Conservation (phyloP, 441 rosid genomes). For the Pelargonium australe region DNA sequence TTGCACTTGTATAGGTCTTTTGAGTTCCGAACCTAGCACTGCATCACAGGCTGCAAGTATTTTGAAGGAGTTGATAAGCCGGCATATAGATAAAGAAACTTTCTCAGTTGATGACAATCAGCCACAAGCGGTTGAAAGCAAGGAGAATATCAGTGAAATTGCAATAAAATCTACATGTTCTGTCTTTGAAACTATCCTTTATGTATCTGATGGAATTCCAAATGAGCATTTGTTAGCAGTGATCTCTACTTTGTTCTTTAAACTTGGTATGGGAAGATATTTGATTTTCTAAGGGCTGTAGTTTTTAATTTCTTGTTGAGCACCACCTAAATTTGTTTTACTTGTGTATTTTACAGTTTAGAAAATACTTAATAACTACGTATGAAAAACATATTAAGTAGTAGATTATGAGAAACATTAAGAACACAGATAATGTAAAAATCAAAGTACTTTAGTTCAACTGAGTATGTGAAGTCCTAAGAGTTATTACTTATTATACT, state of each 20-base stretch:
- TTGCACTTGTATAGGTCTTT: conserved; percentile 46
- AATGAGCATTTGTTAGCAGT: conserved; percentile 52
- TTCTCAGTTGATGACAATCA: conserved; percentile 26
- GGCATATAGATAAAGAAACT: conserved; percentile 32
- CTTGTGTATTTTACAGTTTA: not conserved
- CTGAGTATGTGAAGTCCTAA: not conserved
- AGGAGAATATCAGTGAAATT: conserved; percentile 35
- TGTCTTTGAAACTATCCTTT: conserved; percentile 45
- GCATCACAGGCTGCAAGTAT: conserved; percentile 55
- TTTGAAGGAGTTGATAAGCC: conserved; percentile 55
- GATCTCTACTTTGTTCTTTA: conserved; percentile 47
- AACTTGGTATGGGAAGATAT: conserved; percentile 56
- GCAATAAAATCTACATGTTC: conserved; percentile 45
- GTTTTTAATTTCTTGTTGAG: not conserved
- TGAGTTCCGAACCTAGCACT: conserved; percentile 39
- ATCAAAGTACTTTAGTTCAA: not conserved
- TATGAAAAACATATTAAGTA: not conserved
- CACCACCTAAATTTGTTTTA: not conserved
- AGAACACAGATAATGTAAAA: not conserved
- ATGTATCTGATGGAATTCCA: conserved; percentile 42
- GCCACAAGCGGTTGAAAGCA: conserved; percentile 30
- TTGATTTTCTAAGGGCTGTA: conserved; percentile 6
- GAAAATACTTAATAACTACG: too few species aligned
- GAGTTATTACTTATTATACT: too few species aligned
- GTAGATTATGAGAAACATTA: not conserved